A percentile compares a stretch with the other conserved stretches of the same genome.
These are phyloP conservation scores for Nidula niveotomentosa DNA, from an alignment of 1,284 basidiomycete species.

Conservation along the genomic window DNA sequence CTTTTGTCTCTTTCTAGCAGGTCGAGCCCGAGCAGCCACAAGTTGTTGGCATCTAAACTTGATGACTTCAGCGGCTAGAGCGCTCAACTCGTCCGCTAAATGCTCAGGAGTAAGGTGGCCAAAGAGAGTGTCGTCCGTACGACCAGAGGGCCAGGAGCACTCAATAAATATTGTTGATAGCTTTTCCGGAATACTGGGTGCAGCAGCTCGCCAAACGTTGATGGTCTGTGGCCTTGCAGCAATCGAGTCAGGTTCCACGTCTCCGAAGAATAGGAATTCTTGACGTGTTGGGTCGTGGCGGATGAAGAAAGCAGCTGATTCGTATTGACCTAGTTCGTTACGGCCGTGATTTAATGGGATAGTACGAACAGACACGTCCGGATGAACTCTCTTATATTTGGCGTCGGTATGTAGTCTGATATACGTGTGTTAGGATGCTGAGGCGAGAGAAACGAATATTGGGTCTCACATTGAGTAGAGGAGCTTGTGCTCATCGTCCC, in stretches of 20 bases:
- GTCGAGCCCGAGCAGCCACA: constrained; percentile 20
- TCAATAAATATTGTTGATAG: constrained; percentile 79
- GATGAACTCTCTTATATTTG: constrained; percentile 51
- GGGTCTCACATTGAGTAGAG: constrained; percentile 57
- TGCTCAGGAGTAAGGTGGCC: constrained; percentile 80
- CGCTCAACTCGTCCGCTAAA: constrained; percentile 62
- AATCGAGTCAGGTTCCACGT: constrained; percentile 77
- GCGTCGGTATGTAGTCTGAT: constrained; percentile 43
- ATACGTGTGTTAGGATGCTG: background rate
- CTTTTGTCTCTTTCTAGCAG: constrained; percentile 49
- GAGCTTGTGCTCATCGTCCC: constrained; percentile 52
- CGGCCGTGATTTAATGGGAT: constrained; percentile 74
- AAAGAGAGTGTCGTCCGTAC: constrained; percentile 60
- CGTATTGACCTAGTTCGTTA: constrained; percentile 51
- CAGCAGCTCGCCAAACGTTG: constrained; percentile 71
- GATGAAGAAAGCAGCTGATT: constrained; percentile 77
- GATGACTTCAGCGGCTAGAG: constrained; percentile 67
- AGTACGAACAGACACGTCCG: constrained; percentile 60
- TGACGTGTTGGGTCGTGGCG: constrained; percentile 52
- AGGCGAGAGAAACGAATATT: background rate
- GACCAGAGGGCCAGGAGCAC: constrained; percentile 75
- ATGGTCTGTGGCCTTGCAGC: constrained; percentile 54
- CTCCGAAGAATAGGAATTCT: constrained; percentile 84
- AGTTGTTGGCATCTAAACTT: constrained; percentile 30
- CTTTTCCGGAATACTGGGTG: constrained; percentile 60